A percentile compares a stretch with the other conserved stretches of the same genome.
phyloP scores from a whole-genome alignment of 345 rosid species.

The Eucalyptus microcorys region DNA sequence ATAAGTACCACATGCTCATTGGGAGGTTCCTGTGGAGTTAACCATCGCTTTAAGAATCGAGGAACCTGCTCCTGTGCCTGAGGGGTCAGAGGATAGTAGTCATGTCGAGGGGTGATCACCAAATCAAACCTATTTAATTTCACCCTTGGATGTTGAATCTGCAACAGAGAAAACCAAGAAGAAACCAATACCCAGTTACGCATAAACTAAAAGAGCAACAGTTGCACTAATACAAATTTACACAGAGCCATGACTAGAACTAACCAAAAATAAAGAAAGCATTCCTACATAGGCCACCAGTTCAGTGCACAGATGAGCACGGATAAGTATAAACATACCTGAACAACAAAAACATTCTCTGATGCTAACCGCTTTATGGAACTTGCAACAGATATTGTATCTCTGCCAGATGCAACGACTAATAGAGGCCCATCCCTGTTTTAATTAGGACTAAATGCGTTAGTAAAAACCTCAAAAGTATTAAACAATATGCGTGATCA shows the following conservation, averaged over 20 bases:
- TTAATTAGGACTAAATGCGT: background rate
- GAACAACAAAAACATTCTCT: constrained; percentile 79
- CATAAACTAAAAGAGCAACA: background rate
- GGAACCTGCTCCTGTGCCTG: constrained; percentile 78
- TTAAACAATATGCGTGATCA: background rate
- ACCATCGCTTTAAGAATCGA: constrained; percentile 61
- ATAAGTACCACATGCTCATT: constrained; percentile 58
- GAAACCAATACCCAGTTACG: background rate
- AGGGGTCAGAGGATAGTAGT: constrained; percentile 79
- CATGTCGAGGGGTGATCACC: constrained; percentile 89
- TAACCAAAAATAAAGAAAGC: background rate
- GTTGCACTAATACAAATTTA: background rate
- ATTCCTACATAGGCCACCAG: background rate
- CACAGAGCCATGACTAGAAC: background rate
- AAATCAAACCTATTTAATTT: constrained; percentile 80
- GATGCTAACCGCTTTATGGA: constrained; percentile 82
- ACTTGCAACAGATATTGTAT: constrained; percentile 80
- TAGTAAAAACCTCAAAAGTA: background rate
- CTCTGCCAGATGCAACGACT: constrained; percentile 94
- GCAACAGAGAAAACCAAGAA: background rate
- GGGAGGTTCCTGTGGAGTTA: constrained; percentile 78
- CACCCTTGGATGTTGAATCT: constrained; percentile 97
- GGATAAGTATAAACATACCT: constrained; percentile 29
- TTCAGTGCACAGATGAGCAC: background rate
- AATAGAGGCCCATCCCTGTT: constrained; percentile 88